Evolutionary conservation across 2,329 filamentous ascomycete species (phyloP), one percentile per base, ranked within the genome.

Genomic region (Arthrobotrys sphaeroides): DNA sequence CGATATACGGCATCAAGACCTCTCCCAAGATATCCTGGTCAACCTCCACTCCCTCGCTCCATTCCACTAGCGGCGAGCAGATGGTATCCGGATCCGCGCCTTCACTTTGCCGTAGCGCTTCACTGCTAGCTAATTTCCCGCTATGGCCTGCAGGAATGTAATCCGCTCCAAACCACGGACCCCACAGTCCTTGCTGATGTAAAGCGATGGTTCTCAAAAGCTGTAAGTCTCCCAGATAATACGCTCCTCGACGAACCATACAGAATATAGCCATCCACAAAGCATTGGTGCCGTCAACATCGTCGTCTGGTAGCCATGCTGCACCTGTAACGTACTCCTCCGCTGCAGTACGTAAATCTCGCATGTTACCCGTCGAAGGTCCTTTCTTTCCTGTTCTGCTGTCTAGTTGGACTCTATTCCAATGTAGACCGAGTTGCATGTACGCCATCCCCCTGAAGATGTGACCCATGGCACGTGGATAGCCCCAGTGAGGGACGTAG

Each of bases 11-110:
- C 78, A 78, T 80, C 33, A 77, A 73, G 51, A 77, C 80, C 28
- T 79, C 73, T 62, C 82, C 80, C 16, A 90, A 89, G 73, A 87
- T 88, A 0, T 73, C 74, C 9, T 72, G 74, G 16, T 77, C 65
- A 22, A 78, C 67, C 22, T 62, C 62, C 1, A 69, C 69, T 7
- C 78, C 78, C 55, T 66, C 78, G 60, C 61, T 57, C 68, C 26
- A 47, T 38, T 51, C 77, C 49, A 40, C 77, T 64, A 42, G 72
- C 80, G 12, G 81, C 77, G 62, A 79, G 62, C 65, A 77, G 55
- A 59, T 78, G 60, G 68, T 79, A 76, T 51, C 77, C 61, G 57
- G 77, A 70, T 65, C 69, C 59, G 57, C 65, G 28, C 40, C 74
- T 49, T 42, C 79, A 77, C 66, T 77, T 59, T 42, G 61, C 36